These are phyloP conservation scores for Mucor lusitanicus DNA, from an alignment of 371 early-diverging fungal species.

Conservation along the genomic window DNA sequence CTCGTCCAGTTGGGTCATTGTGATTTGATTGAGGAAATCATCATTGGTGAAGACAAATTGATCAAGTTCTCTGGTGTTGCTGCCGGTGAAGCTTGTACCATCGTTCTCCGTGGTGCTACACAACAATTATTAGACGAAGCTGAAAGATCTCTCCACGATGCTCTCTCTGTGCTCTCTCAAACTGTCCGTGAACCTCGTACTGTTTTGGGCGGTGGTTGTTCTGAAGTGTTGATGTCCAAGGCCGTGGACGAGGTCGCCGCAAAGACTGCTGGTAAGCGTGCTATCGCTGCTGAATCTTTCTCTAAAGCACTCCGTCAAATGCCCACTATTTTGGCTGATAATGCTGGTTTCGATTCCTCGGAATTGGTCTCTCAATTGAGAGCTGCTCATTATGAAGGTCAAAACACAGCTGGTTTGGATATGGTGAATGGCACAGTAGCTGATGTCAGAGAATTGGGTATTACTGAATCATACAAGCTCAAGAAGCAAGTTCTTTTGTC, in stretches of 20 bases:
- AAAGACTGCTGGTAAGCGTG: constrained; percentile 92
- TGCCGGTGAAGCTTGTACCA: constrained; percentile 97
- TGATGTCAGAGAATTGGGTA: constrained; percentile 88
- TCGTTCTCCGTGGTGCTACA: constrained; percentile 98
- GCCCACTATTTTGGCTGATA: constrained; percentile 98
- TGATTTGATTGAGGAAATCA: constrained; percentile 95
- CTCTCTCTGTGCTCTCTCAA: constrained; percentile 97
- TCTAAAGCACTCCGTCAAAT: constrained; percentile 96
- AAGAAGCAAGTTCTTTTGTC: constrained; percentile 97
- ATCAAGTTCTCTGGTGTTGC: constrained; percentile 98
- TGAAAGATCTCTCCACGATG: constrained; percentile 99
- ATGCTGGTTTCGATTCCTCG: constrained; percentile 97
- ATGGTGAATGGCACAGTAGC: constrained; percentile 84
- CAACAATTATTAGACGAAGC: constrained; percentile 99
- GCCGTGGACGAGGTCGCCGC: constrained; percentile 94
- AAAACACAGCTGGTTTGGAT: constrained; percentile 85
- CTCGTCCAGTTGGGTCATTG: constrained; percentile 94
- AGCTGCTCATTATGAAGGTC: constrained; percentile 91
- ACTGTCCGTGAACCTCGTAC: constrained; percentile 95
- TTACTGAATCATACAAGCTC: constrained; percentile 98
- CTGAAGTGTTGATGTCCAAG: constrained; percentile 97
- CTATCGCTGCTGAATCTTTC: constrained; percentile 97
- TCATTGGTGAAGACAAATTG: constrained; percentile 96
- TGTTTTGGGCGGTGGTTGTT: constrained; percentile 96
- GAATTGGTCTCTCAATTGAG: constrained; percentile 92